Evolutionary conservation across 768 basidiomycete species (phyloP), one percentile per base, ranked within the genome.

Genomic region (Xanthoconium purpureum): DNA sequence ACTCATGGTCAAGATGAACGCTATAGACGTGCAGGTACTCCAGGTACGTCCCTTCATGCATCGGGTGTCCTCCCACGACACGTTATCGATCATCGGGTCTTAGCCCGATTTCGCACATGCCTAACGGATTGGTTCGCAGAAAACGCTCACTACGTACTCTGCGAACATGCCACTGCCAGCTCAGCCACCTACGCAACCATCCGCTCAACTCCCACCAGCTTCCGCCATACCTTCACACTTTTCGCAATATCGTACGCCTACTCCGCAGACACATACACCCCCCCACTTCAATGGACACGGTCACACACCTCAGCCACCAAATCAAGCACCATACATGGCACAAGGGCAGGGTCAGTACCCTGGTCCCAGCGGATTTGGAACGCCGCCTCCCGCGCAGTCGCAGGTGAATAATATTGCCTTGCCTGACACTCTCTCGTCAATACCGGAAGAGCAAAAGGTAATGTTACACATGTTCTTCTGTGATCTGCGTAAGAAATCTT

Each of bases 1-100:
- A 0, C 80, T 90, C 37, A 89, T 91, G 88, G 88, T 89, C 20
- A 83, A 82, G 54, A 83, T 91, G 73, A 84, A 86, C 54, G 87
- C 86, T 0, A 78, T 91, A 37, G 83, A 89, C 48, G 77, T 88
- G 47, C 84, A 89, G 44, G 87, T 89, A 8, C 83, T 90, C 60
- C 87, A 89, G 76, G 89, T 89, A 56, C 39, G 74, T 40, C 11
- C 18, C 1, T 38, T 36, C 40, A 35, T 18, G 18, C 32, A 29
- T 52, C 14, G n/a, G 32, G 15, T 38, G 33, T 40, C 51, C 49
- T 44, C 47, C 45, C 28, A 39, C 39, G 13, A 55, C 17, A 33
- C 30, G 6, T 13, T 30, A 44, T 39, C 29, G 17, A 55, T 53
- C 29, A 8, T 15, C 38, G 39, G 28, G 28, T 43, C 24, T 20